phyloP scores from a whole-genome alignment of 352 stramenopile genomes.

The Pythium phragmitis region DNA sequence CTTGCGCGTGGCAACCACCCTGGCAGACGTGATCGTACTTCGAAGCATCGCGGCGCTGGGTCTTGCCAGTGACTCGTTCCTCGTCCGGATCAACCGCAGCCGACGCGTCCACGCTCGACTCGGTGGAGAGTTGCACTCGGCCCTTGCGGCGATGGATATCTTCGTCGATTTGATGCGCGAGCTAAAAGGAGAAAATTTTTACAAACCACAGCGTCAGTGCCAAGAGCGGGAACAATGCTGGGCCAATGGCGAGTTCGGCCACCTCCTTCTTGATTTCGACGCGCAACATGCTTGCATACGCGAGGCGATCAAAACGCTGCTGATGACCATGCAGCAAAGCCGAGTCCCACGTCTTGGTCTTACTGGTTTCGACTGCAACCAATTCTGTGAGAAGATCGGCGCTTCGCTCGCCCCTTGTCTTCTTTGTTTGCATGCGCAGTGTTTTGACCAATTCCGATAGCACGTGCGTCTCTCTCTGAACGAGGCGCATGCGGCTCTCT shows the following conservation, averaged over 20 bases:
- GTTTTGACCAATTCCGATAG: conserved; percentile 76
- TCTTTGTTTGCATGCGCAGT: conserved; percentile 61
- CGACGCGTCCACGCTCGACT: not conserved
- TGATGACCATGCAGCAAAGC: conserved; percentile 61
- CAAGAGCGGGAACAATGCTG: no score
- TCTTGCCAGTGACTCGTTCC: not conserved
- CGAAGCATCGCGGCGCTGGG: conserved; percentile 34
- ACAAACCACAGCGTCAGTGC: not conserved
- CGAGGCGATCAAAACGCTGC: conserved; percentile 58
- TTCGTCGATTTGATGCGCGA: conserved; percentile 61
- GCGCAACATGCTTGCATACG: conserved; percentile 64
- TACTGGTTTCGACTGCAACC: conserved; percentile 57
- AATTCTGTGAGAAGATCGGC: conserved; percentile 65
- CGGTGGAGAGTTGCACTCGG: not conserved
- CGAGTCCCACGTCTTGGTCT: conserved; percentile 62
- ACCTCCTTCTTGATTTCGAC: conserved; percentile 78
- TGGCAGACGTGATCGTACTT: conserved; percentile 25
- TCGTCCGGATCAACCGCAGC: not conserved
- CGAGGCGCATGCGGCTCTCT: conserved; percentile 36
- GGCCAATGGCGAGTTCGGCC: not conserved
- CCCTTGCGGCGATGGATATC: conserved; percentile 33
- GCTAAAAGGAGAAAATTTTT: conserved; percentile 23
- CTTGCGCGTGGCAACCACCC: not conserved
- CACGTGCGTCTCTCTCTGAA: conserved; percentile 66
- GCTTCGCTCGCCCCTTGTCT: conserved; percentile 51